Base-by-base conservation (phyloP, 768 basidiomycete species). In the Infundibulicybe gibba region DNA sequence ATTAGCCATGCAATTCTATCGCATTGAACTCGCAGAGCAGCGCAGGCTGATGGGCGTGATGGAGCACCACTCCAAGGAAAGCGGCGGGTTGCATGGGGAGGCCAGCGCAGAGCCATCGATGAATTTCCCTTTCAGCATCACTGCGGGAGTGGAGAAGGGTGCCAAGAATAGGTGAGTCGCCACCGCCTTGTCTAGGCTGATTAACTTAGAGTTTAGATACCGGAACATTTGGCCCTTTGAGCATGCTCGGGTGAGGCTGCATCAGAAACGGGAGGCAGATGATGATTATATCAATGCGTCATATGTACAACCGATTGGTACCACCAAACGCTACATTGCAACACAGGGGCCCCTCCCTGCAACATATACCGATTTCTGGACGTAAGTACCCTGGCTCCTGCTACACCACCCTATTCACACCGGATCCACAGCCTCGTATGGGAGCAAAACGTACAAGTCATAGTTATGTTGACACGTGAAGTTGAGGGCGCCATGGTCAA, bases 191-290 rank as follows among this genome's bases (percentile, higher is more conserved):
- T 45, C 3, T 9, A 20, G 10, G 43, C 46, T 16, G 21, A 19
- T 32, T 34, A 21, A 15, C 43, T 16, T 50, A 37, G 53, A 31
- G 12, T 41, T 30, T 52, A 93, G 92, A 51, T 98, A 97, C 68
- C 85, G 87, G 49, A 88, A 98, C 61, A 97, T 98, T 48, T 98
- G 94, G 91, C 95, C 95, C 0, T 97, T 94, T 53, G 94, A 95
- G 60, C 92, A 94, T 58, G 87, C 94, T 16, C 85, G 95, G 33
- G 94, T 97, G 3, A 77, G 85, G 40, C 71, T 97, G 44, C 70
- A 75, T 47, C 61, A 65, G 32, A 55, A 55, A 34, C 55, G 48
- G 41, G 53, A 56, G 25, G 49, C 64, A 15, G 79, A 83, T 30
- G 86, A 87, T 53, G 94, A 97, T 62, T 97, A 97, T 62, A 85